phyloP scores from a whole-genome alignment of 2,329 filamentous ascomycete genomes.

The Monascus ruber region DNA sequence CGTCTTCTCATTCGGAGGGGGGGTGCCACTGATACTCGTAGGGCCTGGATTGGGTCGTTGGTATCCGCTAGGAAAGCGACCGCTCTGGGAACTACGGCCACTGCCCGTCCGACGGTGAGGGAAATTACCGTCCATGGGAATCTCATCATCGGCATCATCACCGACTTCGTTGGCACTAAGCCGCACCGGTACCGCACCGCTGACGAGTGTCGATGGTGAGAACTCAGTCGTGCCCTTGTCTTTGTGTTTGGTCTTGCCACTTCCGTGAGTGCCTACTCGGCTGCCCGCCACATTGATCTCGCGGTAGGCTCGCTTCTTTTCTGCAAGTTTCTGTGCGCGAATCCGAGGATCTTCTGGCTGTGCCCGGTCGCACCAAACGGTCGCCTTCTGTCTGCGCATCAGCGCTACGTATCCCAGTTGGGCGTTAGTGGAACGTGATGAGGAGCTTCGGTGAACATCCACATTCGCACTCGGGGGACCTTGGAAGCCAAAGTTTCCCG shows the following conservation, averaged over 20 bases:
- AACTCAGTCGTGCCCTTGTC: constrained; percentile 72
- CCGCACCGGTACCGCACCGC: constrained; percentile 77
- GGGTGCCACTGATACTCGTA: constrained; percentile 41
- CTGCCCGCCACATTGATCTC: constrained; percentile 58
- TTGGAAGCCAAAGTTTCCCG: constrained; percentile 20
- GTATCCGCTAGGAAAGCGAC: constrained; percentile 35
- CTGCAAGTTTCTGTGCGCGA: constrained; percentile 70
- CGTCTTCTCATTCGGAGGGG: constrained; percentile 37
- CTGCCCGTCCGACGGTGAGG: constrained; percentile 46
- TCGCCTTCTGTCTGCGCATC: constrained; percentile 94
- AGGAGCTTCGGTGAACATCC: constrained; percentile 59
- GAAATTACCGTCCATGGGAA: constrained; percentile 25
- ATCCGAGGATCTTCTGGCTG: constrained; percentile 84
- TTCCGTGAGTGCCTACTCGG: constrained; percentile 52
- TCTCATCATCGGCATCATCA: constrained; percentile 67
- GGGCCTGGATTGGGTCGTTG: constrained; percentile 24
- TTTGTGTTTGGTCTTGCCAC: constrained; percentile 79
- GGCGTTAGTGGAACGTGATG: constrained; percentile 58
- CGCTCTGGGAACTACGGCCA: constrained; percentile 45
- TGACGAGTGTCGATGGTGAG: constrained; percentile 60
- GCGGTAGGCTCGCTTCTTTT: constrained; percentile 73
- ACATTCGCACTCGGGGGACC: constrained; percentile 15
- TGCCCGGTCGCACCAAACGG: constrained; percentile 92
- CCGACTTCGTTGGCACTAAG: constrained; percentile 93
- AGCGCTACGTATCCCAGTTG: constrained; percentile 82